Evolutionary conservation across 805 yeast species (phyloP), one percentile per base, ranked within the genome.

Genomic region (Yarrowia deformans): DNA sequence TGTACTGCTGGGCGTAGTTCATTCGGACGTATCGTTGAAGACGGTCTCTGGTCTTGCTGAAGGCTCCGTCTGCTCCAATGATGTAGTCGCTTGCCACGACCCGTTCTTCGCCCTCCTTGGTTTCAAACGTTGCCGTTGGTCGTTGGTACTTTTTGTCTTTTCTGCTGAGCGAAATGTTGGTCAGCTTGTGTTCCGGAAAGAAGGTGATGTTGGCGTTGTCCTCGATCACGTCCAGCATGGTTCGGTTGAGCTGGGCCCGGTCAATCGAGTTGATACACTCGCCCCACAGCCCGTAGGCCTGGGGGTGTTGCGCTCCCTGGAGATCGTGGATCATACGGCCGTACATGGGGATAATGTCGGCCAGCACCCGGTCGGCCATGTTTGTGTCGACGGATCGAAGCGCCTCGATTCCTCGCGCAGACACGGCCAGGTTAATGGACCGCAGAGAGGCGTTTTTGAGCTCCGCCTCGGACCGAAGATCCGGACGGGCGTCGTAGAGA

Each of bases 241-340:
- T 79, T 55, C 84, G 84, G 79, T 92, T 93, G 73, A 93, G 81
- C 70, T 84, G 82, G 0, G 87, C 83, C 64, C 98, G 82, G 75
- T 91, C 96, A 64, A 93, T 91, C 0, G 97, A 90, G 77, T 93
- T 91, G 77, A 93, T 93, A 50, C 86, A 80, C 78, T 91, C 96
- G 13, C 97, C 97, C 73, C 86, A 85, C 9, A 91, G 79, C 5
- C 97, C 97, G 77, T 93, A 93, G 55, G 81, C 72, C 74, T 93
- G 97, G 39, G 90, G 81, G 72, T 84, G 87, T 75, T 87, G 88
- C 23, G 78, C 77, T 0, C 96, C 97, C 13, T 81, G 74, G 14
- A 79, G 63, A 71, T 88, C 89, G 77, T 93, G 98, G 70, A 93
- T 87, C 97, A 93, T 92, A 52, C 98, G 82, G 1, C 97, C 97